Conservation (phyloP, 306 rosid species). For the Malus asiatica region DNA sequence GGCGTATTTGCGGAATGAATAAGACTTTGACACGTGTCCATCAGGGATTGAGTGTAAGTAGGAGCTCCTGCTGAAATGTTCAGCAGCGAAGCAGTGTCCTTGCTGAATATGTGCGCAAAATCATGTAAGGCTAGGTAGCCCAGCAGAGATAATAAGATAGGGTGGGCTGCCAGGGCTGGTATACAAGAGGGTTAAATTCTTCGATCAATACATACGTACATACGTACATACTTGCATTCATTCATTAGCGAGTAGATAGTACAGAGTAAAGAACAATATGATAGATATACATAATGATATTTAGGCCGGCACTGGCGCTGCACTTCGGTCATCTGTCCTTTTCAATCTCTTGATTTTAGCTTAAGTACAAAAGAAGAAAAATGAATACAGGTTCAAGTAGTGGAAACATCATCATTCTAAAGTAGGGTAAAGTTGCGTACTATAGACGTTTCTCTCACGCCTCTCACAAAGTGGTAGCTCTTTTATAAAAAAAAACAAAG, state of each 20-base stretch:
- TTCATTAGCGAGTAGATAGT: background rate
- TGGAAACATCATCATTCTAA: accelerated
- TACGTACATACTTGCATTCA: background rate
- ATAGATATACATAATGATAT: background rate
- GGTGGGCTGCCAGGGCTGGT: background rate
- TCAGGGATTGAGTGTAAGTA: too few relatives aligned
- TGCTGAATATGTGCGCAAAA: background rate
- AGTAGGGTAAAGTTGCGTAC: accelerated
- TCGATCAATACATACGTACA: background rate
- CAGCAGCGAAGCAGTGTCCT: too few relatives aligned
- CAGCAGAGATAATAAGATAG: background rate
- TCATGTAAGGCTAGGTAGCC: background rate
- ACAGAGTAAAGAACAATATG: background rate
- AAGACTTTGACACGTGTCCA: too few relatives aligned
- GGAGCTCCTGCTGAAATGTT: too few relatives aligned
- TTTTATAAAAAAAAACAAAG: too few relatives aligned
- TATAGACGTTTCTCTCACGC: accelerated
- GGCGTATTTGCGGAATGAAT: too few relatives aligned
- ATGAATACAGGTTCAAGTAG: accelerated
- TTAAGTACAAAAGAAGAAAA: background rate
- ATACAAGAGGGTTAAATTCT: background rate
- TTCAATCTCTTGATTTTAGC: background rate
- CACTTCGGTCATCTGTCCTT: background rate
- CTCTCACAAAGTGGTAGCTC: accelerated
- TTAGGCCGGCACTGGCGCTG: background rate